Conservation (phyloP, 306 rosid genomes). For the Gillenia trifoliata region DNA sequence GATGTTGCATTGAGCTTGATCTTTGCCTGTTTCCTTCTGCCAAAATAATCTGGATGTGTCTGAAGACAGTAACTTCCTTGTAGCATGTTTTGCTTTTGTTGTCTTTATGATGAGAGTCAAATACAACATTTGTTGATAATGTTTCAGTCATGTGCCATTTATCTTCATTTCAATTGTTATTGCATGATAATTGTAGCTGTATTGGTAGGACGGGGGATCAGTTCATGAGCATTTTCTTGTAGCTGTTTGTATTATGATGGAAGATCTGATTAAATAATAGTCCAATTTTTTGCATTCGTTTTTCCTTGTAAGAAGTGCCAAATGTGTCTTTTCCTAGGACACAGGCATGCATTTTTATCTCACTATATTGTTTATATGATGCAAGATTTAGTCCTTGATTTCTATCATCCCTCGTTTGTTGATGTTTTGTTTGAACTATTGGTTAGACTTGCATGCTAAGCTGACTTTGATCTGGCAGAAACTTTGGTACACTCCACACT, state of each 20-base stretch:
- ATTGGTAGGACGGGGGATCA: neutral
- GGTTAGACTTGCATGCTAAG: conserved; percentile 9
- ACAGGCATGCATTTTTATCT: neutral
- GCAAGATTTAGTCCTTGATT: neutral
- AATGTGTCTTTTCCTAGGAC: neutral
- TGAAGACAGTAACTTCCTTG: neutral
- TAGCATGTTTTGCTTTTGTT: neutral
- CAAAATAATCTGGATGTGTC: conserved; percentile 1
- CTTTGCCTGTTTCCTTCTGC: neutral
- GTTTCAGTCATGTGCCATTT: neutral
- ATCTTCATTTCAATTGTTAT: neutral
- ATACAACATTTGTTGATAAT: neutral
- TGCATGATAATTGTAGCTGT: neutral
- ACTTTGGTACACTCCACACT: conserved; percentile 94
- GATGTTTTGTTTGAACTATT: neutral
- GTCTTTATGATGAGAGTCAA: neutral
- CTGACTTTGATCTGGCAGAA: conserved; percentile 53
- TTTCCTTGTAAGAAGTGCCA: neutral
- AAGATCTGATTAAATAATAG: neutral
- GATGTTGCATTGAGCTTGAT: neutral
- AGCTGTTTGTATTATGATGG: neutral
- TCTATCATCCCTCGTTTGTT: neutral
- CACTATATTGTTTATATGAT: neutral
- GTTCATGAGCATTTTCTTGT: neutral
- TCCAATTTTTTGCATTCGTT: neutral